A percentile compares a stretch with the other conserved stretches of the same genome.
These are phyloP conservation scores for Tricholoma saponaceum DNA, from an alignment of 768 basidiomycete genomes.

Conservation along the genomic window DNA sequence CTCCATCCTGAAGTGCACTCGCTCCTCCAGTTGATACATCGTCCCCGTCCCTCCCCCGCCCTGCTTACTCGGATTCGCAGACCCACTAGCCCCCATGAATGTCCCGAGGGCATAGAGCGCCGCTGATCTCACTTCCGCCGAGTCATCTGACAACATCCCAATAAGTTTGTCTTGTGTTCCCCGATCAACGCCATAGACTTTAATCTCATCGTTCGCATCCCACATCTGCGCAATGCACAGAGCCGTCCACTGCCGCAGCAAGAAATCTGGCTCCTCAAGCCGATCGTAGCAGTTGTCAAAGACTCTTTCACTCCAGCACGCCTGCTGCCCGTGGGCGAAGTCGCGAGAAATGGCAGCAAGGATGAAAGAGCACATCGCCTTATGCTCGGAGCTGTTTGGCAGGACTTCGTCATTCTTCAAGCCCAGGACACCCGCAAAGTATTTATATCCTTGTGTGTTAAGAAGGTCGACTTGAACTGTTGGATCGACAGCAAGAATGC, in stretches of 20 bases:
- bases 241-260: slow-evolving; percentile 91
- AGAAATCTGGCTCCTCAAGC: slow-evolving; percentile 85
- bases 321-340: slow-evolving; percentile 80
- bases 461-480: slow-evolving; percentile 88
- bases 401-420: slow-evolving; percentile 65
- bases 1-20: slow-evolving; percentile 84
- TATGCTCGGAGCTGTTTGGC: slow-evolving; percentile 94
- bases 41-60: slow-evolving; percentile 87
- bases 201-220: slow-evolving; percentile 90
- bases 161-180: slow-evolving; percentile 83
- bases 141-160: slow-evolving; percentile 74
- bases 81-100: slow-evolving; percentile 87
- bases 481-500: slow-evolving; percentile 95
- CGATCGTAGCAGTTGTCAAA: slow-evolving; percentile 86
- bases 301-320: slow-evolving; percentile 76
- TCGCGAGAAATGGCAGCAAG: slow-evolving; percentile 88
- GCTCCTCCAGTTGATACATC: slow-evolving; percentile 70
- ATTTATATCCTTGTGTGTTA: slow-evolving; percentile 78
- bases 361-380: slow-evolving; percentile 98
- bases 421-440: slow-evolving; percentile 77
- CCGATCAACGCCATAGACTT: slow-evolving; percentile 73
- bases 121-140: slow-evolving; percentile 90
- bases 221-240: slow-evolving; percentile 94
- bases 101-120: slow-evolving; percentile 90
- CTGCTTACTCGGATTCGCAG: slow-evolving; percentile 55